These are phyloP conservation scores for Pichia deserticola DNA, from an alignment of 805 yeast genomes.

Conservation along the genomic window DNA sequence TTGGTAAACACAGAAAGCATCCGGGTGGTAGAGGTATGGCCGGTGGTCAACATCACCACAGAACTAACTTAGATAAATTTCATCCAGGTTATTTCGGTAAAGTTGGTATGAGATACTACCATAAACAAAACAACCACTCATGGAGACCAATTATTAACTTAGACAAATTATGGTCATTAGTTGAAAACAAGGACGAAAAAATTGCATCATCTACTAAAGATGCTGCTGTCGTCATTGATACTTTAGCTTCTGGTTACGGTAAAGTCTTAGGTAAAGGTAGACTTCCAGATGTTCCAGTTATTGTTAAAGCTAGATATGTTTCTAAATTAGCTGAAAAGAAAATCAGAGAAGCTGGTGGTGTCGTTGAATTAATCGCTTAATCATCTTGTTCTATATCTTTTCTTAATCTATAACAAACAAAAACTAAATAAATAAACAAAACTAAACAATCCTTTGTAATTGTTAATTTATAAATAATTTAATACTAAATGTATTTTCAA, in stretches of 20 bases:
- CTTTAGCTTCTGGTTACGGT: slow-evolving; percentile 99
- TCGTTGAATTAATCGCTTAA: slow-evolving; percentile 98
- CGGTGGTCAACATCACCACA: slow-evolving; percentile 99
- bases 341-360: slow-evolving; percentile 99
- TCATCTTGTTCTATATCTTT: background rate
- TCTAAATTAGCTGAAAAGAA: slow-evolving; percentile 99
- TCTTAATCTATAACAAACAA: background rate
- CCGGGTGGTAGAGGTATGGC: slow-evolving; percentile 99
- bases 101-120: slow-evolving; percentile 99
- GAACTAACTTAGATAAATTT: slow-evolving; percentile 99
- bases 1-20: slow-evolving; percentile 99
- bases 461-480: slow-evolving; percentile 1
- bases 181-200: slow-evolving; percentile 92
- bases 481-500: background rate
- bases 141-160: slow-evolving; percentile 98
- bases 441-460: background rate
- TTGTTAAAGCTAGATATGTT: slow-evolving; percentile 99
- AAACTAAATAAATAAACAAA: background rate
- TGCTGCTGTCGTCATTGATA: slow-evolving; percentile 98
- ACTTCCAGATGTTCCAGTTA: slow-evolving; percentile 96
- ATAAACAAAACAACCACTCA: slow-evolving; percentile 87
- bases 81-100: slow-evolving; percentile 99
- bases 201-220: slow-evolving; percentile 74
- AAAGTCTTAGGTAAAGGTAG: slow-evolving; percentile 99
- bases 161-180: slow-evolving; percentile 97